phyloP scores from a whole-genome alignment of 1,139 yeast genomes.

The Taphrina confusa region DNA sequence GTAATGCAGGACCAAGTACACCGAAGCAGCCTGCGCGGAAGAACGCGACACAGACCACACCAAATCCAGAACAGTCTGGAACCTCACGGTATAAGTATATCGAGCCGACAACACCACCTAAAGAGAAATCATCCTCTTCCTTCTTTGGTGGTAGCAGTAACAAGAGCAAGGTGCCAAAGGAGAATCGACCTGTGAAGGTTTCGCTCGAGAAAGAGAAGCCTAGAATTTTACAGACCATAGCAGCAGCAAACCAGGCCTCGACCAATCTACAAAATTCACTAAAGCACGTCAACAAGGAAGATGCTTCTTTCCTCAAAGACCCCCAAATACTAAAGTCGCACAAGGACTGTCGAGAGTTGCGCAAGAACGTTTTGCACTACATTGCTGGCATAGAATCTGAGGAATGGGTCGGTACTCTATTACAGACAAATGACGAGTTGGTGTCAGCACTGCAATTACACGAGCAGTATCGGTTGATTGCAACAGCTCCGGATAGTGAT shows the following conservation, averaged over 20 bases:
- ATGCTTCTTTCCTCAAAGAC: slow-evolving; percentile 63
- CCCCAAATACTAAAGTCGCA: slow-evolving; percentile 54
- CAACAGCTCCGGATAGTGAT: slow-evolving; percentile 53
- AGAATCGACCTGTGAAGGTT: slow-evolving; percentile 10
- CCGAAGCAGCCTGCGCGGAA: slow-evolving; percentile 22
- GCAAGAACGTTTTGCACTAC: slow-evolving; percentile 76
- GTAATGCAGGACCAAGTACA: slow-evolving; percentile 33
- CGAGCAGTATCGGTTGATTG: slow-evolving; percentile 55
- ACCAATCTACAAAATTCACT: slow-evolving; percentile 70
- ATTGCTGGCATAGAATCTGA: slow-evolving; percentile 79
- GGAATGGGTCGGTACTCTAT: slow-evolving; percentile 79
- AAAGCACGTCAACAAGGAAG: slow-evolving; percentile 55
- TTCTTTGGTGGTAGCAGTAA: slow-evolving; percentile 13
- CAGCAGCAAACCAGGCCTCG: slow-evolving; percentile 74
- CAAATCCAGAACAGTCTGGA: slow-evolving; percentile 14
- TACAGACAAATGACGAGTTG: slow-evolving; percentile 85
- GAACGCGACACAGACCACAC: background rate
- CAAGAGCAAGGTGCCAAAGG: slow-evolving; percentile 16
- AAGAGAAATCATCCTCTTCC: slow-evolving; percentile 14
- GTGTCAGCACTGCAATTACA: slow-evolving; percentile 70
- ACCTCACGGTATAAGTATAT: slow-evolving; percentile 26
- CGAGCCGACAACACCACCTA: slow-evolving; percentile 34
- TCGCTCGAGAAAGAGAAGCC: slow-evolving; percentile 33
- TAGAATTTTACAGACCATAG: slow-evolving; percentile 61
- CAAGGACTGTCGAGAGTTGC: slow-evolving; percentile 69